Percentiles rank a stretch among this genome's conserved stretches.
Evolutionary conservation across 495 filamentous ascomycete species (phyloP).

Genomic region (Neurospora sp.): DNA sequence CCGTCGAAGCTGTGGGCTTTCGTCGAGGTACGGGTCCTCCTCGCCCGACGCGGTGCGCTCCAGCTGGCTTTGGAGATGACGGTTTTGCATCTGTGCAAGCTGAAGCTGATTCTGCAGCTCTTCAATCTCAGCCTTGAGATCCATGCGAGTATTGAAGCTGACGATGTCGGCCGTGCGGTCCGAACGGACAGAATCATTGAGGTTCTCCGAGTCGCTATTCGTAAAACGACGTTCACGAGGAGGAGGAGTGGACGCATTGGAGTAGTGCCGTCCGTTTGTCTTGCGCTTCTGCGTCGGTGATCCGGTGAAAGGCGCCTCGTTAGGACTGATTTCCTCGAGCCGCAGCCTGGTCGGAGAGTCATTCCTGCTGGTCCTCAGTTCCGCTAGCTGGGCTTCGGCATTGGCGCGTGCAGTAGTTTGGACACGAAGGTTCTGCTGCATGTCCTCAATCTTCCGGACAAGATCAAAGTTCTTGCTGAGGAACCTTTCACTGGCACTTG

Average conservation of each 20-base stretch:
- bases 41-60: slow-evolving; percentile 47
- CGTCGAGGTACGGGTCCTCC: slow-evolving; percentile 54
- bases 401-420: slow-evolving; percentile 74
- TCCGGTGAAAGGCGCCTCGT: slow-evolving; percentile 64
- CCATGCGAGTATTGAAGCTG: slow-evolving; percentile 81
- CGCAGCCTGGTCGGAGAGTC: slow-evolving; percentile 60
- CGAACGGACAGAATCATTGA: slow-evolving; percentile 70
- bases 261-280: slow-evolving; percentile 60
- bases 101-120: slow-evolving; percentile 92
- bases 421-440: slow-evolving; percentile 74
- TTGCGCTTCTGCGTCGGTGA: slow-evolving; percentile 72
- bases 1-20: slow-evolving; percentile 73
- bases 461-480: slow-evolving; percentile 61
- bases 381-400: slow-evolving; percentile 74
- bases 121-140: slow-evolving; percentile 83
- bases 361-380: slow-evolving; percentile 64
- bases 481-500: slow-evolving; percentile 33
- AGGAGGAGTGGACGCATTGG: slow-evolving; percentile 66
- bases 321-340: slow-evolving; percentile 81
- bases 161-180: slow-evolving; percentile 85
- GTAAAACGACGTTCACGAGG: slow-evolving; percentile 44
- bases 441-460: slow-evolving; percentile 79
- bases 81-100: slow-evolving; percentile 91
- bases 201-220: slow-evolving; percentile 49
- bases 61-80: slow-evolving; percentile 83